Conservation (phyloP, 805 yeast species). For the Torulaspora franciscae region DNA sequence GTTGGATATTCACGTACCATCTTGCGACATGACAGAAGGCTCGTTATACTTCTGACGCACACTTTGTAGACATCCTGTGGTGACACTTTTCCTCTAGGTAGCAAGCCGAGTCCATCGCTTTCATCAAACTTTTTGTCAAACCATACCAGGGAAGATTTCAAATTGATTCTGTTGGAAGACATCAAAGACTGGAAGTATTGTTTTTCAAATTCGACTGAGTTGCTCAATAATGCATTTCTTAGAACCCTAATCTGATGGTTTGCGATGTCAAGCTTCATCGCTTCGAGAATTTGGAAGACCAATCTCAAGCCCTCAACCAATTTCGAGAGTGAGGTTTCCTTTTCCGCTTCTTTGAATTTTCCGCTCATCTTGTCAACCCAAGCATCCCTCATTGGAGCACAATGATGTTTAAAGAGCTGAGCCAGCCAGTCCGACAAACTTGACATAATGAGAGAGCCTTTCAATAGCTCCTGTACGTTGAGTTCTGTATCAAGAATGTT, state of each 20-base stretch:
- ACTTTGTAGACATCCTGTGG: conserved; percentile 36
- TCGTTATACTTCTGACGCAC: conserved; percentile 51
- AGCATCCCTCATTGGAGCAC: conserved; percentile 92
- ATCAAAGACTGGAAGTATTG: conserved; percentile 59
- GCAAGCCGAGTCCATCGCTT: conserved; percentile 19
- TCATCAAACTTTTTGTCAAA: conserved; percentile 39
- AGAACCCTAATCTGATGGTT: conserved; percentile 86
- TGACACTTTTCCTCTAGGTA: conserved; percentile 4
- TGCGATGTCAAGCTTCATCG: conserved; percentile 93
- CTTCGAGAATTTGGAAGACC: conserved; percentile 79
- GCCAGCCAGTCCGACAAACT: conserved; percentile 71
- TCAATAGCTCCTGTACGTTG: conserved; percentile 66
- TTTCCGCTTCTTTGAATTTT: conserved; percentile 45
- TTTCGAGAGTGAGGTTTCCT: conserved; percentile 42
- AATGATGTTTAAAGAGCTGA: conserved; percentile 73
- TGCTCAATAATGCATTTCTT: conserved; percentile 77
- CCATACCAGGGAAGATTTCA: conserved; percentile 64
- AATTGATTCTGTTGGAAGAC: conserved; percentile 50
- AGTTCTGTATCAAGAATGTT: conserved; percentile 74
- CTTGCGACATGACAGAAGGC: conserved; percentile 68
- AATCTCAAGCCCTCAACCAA: conserved; percentile 73
- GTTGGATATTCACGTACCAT: conserved; percentile 81
- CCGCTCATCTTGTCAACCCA: conserved; percentile 81
- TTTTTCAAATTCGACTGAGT: conserved; percentile 83
- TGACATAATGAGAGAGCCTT: conserved; percentile 68